phyloP scores from a whole-genome alignment of 495 filamentous ascomycete species.

The Penicillium subrubescens region DNA sequence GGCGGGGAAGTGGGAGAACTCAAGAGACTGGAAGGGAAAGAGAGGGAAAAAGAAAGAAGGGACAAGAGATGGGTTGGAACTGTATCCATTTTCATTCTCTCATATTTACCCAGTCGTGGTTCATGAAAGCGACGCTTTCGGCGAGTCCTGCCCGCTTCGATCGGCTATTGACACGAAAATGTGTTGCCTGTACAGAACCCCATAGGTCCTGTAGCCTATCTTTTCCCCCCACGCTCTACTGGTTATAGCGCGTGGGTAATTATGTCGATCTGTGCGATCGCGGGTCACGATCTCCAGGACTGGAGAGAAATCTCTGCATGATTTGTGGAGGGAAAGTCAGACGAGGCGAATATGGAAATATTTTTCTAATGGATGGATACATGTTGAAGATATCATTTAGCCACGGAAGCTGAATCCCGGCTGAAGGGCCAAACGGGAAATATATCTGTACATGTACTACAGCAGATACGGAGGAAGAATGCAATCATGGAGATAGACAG shows the following conservation, averaged over 20 bases:
- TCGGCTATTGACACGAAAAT: not conserved
- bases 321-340: not conserved
- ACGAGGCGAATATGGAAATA: slow-evolving; percentile 3
- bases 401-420: not conserved
- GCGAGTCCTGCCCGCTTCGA: not conserved
- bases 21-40: not conserved
- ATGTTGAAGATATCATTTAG: not conserved
- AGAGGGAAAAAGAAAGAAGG: not conserved
- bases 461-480: not conserved
- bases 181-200: no score
- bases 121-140: not conserved
- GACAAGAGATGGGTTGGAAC: no score
- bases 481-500: not conserved
- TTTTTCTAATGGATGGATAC: not conserved
- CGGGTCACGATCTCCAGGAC: slow-evolving; percentile 10
- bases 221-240: slow-evolving; percentile 18
- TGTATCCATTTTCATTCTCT: not conserved
- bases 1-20: not conserved
- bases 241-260: slow-evolving; percentile 12
- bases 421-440: not conserved
- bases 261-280: slow-evolving; percentile 17
- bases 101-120: not conserved
- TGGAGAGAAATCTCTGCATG: slow-evolving; percentile 10
- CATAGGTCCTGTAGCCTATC: not conserved
- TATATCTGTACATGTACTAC: not conserved